Percentiles rank a stretch among this genome's conserved stretches.
These are phyloP conservation scores for Agapanthus africanus DNA, from an alignment of 106 monocot species.

Conservation along the genomic window DNA sequence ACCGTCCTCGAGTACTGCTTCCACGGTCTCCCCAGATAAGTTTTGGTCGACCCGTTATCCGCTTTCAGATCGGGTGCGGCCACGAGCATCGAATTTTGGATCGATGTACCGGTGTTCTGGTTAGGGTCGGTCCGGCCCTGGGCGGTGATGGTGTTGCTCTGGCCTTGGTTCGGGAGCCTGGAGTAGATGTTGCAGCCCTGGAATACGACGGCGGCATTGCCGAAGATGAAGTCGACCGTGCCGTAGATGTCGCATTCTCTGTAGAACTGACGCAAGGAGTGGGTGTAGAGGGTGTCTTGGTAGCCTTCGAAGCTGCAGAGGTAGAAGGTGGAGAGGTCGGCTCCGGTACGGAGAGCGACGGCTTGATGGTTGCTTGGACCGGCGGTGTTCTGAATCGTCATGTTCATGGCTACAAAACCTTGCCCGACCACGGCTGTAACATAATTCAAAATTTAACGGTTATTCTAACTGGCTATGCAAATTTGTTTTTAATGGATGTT, in stretches of 20 bases:
- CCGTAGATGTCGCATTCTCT: conserved; percentile 70
- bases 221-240: conserved; percentile 89
- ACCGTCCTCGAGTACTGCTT: conserved; percentile 62
- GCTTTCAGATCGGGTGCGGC: conserved; percentile 34
- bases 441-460: too few species aligned
- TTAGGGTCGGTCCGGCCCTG: conserved; percentile 82
- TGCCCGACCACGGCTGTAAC: conserved; percentile 62
- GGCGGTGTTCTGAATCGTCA: conserved; percentile 78
- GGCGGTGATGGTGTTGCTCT: conserved; percentile 74
- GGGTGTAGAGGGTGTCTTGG: conserved; percentile 80
- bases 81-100: conserved; percentile 40
- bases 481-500: too few species aligned
- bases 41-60: conserved; percentile 15
- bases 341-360: conserved; percentile 61
- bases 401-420: conserved; percentile 68
- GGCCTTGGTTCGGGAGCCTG: conserved; percentile 49
- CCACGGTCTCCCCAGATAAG: conserved; percentile 78
- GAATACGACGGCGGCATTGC: conserved; percentile 81
- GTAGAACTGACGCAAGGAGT: conserved; percentile 82
- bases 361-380: conserved; percentile 65
- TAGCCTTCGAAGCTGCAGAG: conserved; percentile 70
- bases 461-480: too few species aligned
- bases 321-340: conserved; percentile 75
- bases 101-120: conserved; percentile 79
- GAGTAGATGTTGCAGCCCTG: conserved; percentile 74